Evolutionary conservation across 176 grass and related monocot genomes (phyloP).

Genomic region (Zizania latifolia): DNA sequence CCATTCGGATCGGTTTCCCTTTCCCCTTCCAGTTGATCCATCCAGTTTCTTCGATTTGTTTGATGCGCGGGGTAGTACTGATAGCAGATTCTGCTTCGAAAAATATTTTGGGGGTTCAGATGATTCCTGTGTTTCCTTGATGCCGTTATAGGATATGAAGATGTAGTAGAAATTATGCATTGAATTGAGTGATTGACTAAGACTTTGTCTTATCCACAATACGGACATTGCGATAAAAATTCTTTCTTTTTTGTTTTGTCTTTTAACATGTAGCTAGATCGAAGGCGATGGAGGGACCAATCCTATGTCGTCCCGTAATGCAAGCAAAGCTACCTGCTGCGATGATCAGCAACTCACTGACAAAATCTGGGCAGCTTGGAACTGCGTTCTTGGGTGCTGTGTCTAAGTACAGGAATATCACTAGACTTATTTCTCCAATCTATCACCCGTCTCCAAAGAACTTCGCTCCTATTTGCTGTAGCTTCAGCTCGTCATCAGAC

Average conservation of each 20-base stretch:
- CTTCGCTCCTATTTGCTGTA: constrained; percentile 33
- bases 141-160: background rate
- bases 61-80: too few relatives aligned
- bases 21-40: background rate
- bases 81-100: background rate
- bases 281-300: constrained; percentile 66
- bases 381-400: constrained; percentile 50
- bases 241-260: background rate
- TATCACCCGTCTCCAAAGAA: constrained; percentile 23
- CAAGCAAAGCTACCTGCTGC: constrained; percentile 41
- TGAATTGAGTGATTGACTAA: background rate
- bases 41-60: background rate
- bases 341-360: constrained; percentile 34
- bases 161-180: background rate
- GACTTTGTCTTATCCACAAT: background rate
- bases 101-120: background rate
- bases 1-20: background rate
- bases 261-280: constrained; percentile 5
- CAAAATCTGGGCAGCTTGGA: constrained; percentile 37
- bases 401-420: constrained; percentile 42
- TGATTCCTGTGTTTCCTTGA: background rate
- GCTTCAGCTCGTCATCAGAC: constrained; percentile 81
- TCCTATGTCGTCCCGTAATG: constrained; percentile 48
- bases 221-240: background rate
- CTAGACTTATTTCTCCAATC: constrained; percentile 32